Percentiles rank a stretch among this genome's conserved stretches.
Evolutionary conservation across 2,329 filamentous ascomycete genomes (phyloP).

Genomic region (Neocucurbitaria cava): DNA sequence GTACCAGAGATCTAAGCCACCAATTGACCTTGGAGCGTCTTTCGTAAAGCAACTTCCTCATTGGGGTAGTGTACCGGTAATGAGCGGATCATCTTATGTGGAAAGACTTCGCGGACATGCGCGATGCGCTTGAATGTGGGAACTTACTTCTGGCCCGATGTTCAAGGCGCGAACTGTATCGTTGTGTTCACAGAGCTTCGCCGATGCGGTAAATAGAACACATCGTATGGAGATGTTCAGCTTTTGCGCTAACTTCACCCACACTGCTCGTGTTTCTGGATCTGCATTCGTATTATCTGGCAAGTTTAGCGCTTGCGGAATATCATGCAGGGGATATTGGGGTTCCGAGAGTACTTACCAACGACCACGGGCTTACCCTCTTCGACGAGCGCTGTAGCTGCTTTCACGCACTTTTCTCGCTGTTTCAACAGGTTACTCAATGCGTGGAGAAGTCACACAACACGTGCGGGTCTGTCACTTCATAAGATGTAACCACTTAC

Average conservation of each 20-base stretch:
- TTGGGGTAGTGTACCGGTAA: conserved; percentile 14
- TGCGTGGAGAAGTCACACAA: conserved; percentile 26
- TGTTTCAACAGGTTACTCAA: conserved; percentile 50
- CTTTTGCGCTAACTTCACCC: conserved; percentile 77
- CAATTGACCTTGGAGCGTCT: conserved; percentile 6
- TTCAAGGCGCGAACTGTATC: conserved; percentile 78
- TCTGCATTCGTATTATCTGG: conserved; percentile 96
- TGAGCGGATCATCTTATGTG: conserved; percentile 6
- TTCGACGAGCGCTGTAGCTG: conserved; percentile 69
- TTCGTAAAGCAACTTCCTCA: conserved; percentile 13
- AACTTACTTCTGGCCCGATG: conserved; percentile 43
- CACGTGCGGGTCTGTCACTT: conserved; percentile 25
- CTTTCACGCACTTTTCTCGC: conserved; percentile 72
- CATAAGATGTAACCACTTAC: conserved; percentile 48
- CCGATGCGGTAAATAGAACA: conserved; percentile 78
- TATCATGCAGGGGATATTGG: conserved; percentile 19
- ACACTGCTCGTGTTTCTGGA: conserved; percentile 75
- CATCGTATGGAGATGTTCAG: conserved; percentile 79
- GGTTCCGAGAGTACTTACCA: conserved; percentile 62
- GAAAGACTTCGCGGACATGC: conserved; percentile 11
- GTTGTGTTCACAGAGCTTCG: conserved; percentile 81
- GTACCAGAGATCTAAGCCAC: conserved; percentile 14
- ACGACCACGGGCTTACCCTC: conserved; percentile 75
- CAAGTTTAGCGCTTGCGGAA: conserved; percentile 20
- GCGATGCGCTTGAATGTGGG: conserved; percentile 18